phyloP scores from a whole-genome alignment of 139 green algal genomes.

The Micromonas commoda region DNA sequence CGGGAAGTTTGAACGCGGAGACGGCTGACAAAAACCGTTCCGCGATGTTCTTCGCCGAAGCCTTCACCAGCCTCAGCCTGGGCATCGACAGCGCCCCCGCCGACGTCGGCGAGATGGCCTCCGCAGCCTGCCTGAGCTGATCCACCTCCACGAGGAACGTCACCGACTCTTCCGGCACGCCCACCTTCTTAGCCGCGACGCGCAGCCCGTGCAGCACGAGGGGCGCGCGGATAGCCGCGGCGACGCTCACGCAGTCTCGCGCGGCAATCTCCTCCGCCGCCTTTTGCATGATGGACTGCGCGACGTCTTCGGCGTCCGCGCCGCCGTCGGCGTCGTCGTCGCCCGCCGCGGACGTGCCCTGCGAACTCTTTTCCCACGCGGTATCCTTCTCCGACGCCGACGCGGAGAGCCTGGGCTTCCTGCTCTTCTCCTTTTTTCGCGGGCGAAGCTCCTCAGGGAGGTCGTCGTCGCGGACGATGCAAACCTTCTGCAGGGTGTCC shows the following conservation, averaged over 20 bases:
- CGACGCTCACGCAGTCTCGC: not conserved
- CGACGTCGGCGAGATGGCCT: not conserved
- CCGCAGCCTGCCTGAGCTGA: not conserved
- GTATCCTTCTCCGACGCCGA: not conserved
- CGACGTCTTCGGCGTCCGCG: not conserved
- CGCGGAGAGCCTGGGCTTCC: not conserved
- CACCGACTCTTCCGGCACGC: not conserved
- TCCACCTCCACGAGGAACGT: not conserved
- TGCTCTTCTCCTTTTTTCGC: not conserved
- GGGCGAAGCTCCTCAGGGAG: not conserved
- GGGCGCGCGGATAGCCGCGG: not conserved
- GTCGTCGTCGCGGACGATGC: not conserved
- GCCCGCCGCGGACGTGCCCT: not conserved
- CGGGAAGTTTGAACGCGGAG: not conserved
- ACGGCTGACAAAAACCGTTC: not conserved
- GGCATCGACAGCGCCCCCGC: not conserved
- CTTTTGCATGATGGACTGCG: not conserved
- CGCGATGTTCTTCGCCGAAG: not conserved
- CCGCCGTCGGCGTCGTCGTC: not conserved
- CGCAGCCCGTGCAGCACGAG: not conserved
- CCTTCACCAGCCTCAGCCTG: not conserved
- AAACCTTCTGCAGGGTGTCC: not conserved
- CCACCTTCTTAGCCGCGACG: not conserved
- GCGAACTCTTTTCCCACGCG: not conserved
- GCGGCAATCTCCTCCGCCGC: not conserved